Base-by-base conservation (phyloP, 306 rosid genomes). In the Pyrus pyrifolia region DNA sequence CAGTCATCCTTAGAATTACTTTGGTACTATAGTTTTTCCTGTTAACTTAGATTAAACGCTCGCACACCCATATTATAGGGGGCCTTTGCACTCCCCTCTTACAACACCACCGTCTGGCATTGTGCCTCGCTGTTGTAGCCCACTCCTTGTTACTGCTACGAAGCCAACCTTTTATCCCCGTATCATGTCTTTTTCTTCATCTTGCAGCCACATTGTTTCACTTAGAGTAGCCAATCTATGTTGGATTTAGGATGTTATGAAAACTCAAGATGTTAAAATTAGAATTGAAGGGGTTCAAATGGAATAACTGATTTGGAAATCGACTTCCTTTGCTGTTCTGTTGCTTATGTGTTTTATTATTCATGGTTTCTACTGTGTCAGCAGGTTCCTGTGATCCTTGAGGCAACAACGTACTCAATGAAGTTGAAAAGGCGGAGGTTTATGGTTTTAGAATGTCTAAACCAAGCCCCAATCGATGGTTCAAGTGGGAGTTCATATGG, bases 381-480 rank as follows among this genome's bases (percentile, higher is more conserved):
- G 62, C 81, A 91, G 97, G 97, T 92, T 80, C 92, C 93, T 22
- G 80, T 87, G 81, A 90, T 90, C 80, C 98, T 88, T 35, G 96
- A 90, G 64, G 85, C 95, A 3, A 80, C 94, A 57, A 90, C 96
- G 29, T 89, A 84, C 88, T 90, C 98, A 67, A 86, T 89, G 75
- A 92, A 92, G 87, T 79, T 94, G 83, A 91, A 85, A 77, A 94
- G 82, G 84, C 76, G 93, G 74, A 88, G 97, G 77, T 91, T 72
- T 80, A 75, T 94, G 85, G 88, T 86, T 77, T 86, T 94, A 69
- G 98, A 94, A 78, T 89, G 97, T 83, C 89, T 91, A 53, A 94
- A 94, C 73, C 98, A 94, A 83, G 98, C 96, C 25, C 96, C 92
- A 29, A 76, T 90, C 33, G 95, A 94, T 17, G 92, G 89, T 68